Conservation (phyloP, 179 eudicot species). For the Gypsophila paniculata region DNA sequence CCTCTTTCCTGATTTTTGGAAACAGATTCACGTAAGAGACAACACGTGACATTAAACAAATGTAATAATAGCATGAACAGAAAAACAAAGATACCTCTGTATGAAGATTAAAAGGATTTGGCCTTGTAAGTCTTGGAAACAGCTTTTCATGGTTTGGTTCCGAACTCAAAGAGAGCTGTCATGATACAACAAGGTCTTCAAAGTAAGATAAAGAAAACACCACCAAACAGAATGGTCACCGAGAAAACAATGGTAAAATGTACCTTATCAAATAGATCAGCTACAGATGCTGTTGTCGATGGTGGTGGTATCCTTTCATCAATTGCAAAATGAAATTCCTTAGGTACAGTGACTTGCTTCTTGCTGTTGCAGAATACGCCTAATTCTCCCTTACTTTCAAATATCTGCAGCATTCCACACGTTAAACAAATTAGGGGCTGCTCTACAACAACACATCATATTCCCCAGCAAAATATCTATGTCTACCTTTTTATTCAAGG, state of each 20-base stretch:
- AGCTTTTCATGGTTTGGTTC: constrained; percentile 49
- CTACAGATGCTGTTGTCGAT: constrained; percentile 36
- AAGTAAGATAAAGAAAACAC: neutral
- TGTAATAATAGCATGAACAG: neutral
- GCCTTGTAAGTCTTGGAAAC: constrained; percentile 66
- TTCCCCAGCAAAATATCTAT: neutral
- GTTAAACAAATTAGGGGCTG: neutral
- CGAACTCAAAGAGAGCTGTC: constrained; percentile 74
- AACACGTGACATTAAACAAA: neutral
- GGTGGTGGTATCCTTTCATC: constrained; percentile 75
- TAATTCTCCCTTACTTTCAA: constrained; percentile 87
- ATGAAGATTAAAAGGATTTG: constrained; percentile 76
- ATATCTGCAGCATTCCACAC: constrained; percentile 45
- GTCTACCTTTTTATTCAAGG: constrained; percentile 79
- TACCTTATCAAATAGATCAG: constrained; percentile 90
- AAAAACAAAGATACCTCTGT: constrained; percentile 60
- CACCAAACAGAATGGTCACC: neutral
- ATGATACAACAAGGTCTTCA: neutral
- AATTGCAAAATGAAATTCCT: constrained; percentile 78
- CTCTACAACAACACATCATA: too few species aligned
- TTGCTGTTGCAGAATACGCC: constrained; percentile 70
- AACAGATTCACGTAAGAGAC: neutral
- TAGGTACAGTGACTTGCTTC: constrained; percentile 68
- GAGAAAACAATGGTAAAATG: neutral
- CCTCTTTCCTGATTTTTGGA: constrained; percentile 65